Base-by-base conservation (phyloP, 2,329 filamentous ascomycete species). In the Colletotrichum simmondsii region DNA sequence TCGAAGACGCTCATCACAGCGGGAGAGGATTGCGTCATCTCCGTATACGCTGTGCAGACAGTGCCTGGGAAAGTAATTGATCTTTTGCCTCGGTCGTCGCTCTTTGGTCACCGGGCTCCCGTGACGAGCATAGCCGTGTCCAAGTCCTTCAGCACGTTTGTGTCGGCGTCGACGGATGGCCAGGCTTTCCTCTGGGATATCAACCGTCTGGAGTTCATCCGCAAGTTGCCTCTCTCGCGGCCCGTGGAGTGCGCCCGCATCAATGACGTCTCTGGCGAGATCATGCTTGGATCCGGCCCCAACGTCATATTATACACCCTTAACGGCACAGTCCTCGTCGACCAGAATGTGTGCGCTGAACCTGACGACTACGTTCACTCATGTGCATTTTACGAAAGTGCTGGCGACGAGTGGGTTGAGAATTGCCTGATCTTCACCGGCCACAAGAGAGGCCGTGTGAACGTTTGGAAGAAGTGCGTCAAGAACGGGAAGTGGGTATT, bases 121-220 rank as follows among this genome's bases (percentile, higher is more conserved):
- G 93, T 98, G 19, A 94, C 91, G 2, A 91, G 91, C 1, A 92
- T 99, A 60, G 94, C 95, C 0, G 92, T 96, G 2, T 97, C 94
- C 52, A 93, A 95, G 74, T 93, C 95, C 0, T 97, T 98, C 81
- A 95, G 94, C 79, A 94, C 95, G 0, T 90, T 99, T 65, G 87
- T 98, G 3, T 97, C 95, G 1, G 93, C 94, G 1, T 95, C 94
- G 0, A 88, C 89, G 0, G 94, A 97, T 78, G 95, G 95, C 0
- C 92, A 94, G 52, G 92, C 95, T 12, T 92, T 97, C 78, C 86
- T 98, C 4, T 99, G 97, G 97, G 97, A 98, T 80, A 87, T 99
- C 4, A 99, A 98, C 81, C 91, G 94, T 19, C 90, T 95, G 14
- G 93, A 95, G 65, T 97, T 98, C 78, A 92, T 98, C 6, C 91